Conservation (phyloP, 2,329 filamentous ascomycete genomes). For the Aspergillus jensenii region DNA sequence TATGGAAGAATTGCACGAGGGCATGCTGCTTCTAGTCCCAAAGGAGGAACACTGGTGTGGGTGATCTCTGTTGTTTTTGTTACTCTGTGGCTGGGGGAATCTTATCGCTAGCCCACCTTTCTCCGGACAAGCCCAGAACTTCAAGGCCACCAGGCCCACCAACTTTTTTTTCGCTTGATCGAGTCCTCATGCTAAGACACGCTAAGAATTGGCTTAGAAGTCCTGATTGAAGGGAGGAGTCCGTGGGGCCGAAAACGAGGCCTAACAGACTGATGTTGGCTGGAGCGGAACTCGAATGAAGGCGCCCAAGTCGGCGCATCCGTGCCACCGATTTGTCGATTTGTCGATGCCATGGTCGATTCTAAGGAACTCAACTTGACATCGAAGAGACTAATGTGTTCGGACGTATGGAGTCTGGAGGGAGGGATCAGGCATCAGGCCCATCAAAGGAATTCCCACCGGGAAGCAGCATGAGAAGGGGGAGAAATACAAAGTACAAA, state of each 20-base stretch:
- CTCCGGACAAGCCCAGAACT: not conserved
- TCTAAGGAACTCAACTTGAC: constrained; percentile 1
- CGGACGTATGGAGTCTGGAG: not conserved
- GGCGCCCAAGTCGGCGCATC: constrained; percentile 12
- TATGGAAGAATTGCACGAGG: constrained; percentile 19
- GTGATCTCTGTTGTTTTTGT: constrained; percentile 1
- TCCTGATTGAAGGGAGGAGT: constrained; percentile 17
- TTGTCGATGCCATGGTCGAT: constrained; percentile 3
- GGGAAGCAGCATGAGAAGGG: constrained; percentile 17
- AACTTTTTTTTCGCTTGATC: constrained; percentile 14
- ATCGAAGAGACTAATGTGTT: not conserved
- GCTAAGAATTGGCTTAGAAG: constrained; percentile 14
- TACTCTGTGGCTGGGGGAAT: constrained; percentile 11
- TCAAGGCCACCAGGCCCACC: constrained; percentile 10
- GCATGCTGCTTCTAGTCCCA: not conserved
- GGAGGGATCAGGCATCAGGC: not conserved
- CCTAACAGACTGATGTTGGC: constrained; percentile 14
- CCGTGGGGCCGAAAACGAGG: constrained; percentile 14
- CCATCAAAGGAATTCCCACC: not conserved
- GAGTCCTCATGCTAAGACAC: constrained; percentile 18
- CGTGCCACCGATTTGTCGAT: constrained; percentile 6
- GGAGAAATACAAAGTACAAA: too few species aligned
- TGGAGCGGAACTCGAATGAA: constrained; percentile 1
- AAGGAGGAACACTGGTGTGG: not conserved
- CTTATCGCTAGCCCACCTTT: constrained; percentile 10